A percentile compares a stretch with the other conserved stretches of the same genome.
Evolutionary conservation across 176 grass and related monocot species (phyloP).

Genomic region (Bromus sterilis): DNA sequence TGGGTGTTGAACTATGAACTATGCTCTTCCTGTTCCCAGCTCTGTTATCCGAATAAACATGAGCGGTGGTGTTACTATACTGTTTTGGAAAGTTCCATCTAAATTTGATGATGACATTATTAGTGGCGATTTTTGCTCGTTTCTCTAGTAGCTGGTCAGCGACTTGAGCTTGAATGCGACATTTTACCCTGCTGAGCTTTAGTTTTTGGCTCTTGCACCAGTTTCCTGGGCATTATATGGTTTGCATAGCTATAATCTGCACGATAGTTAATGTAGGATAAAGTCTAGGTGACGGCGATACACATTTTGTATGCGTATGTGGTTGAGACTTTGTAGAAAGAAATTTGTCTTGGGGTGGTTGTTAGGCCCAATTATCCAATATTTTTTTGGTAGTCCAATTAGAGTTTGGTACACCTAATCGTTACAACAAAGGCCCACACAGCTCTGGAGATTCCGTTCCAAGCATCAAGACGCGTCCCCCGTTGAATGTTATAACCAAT

Average conservation of each 20-base stretch:
- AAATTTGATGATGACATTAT: not conserved
- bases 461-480: not conserved
- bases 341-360: constrained; percentile 25
- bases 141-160: not conserved
- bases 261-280: not conserved
- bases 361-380: constrained; percentile 32
- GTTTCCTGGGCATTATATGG: not conserved
- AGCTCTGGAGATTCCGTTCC: constrained; percentile 23
- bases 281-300: not conserved
- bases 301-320: not conserved
- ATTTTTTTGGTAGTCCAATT: constrained; percentile 23
- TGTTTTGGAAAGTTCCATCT: not conserved
- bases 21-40: not conserved
- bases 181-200: not conserved
- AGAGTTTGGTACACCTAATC: constrained; percentile 32
- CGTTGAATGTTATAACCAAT: not conserved
- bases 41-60: not conserved
- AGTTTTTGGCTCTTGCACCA: not conserved
- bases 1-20: not conserved
- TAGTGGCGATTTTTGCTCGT: not conserved
- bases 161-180: not conserved
- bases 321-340: not conserved
- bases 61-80: not conserved
- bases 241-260: not conserved
- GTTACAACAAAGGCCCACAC: constrained; percentile 24